phyloP scores from a whole-genome alignment of 495 filamentous ascomycete species.

The Penicillium riverlandense region DNA sequence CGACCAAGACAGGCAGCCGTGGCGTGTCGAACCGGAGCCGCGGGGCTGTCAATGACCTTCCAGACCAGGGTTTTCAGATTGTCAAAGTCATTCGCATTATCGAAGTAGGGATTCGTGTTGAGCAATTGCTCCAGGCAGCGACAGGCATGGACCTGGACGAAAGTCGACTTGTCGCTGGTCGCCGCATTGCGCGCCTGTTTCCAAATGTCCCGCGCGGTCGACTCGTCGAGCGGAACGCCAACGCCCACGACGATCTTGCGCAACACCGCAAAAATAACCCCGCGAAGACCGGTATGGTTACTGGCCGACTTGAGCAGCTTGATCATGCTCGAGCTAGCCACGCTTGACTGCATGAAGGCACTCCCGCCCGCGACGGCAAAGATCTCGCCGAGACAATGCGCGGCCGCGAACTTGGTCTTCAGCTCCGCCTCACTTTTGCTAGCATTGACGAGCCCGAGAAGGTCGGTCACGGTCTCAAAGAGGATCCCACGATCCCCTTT shows the following conservation, averaged over 20 bases:
- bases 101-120: constrained; percentile 68
- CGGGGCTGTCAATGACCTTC: constrained; percentile 77
- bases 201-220: constrained; percentile 82
- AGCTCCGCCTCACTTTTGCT: constrained; percentile 78
- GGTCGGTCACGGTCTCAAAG: constrained; percentile 88
- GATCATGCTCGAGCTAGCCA: constrained; percentile 62
- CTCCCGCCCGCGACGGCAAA: constrained; percentile 89
- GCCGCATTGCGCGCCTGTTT: constrained; percentile 78
- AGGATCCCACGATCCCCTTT: constrained; percentile 88
- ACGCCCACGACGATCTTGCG: constrained; percentile 71
- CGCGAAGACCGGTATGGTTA: constrained; percentile 74
- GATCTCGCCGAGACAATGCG: constrained; percentile 80
- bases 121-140: constrained; percentile 70
- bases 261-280: constrained; percentile 72
- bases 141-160: constrained; percentile 76
- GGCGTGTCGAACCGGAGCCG: constrained; percentile 67
- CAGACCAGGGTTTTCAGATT: constrained; percentile 69
- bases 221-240: constrained; percentile 71
- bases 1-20: constrained; percentile 82
- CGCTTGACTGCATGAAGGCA: constrained; percentile 73
- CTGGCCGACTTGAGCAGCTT: constrained; percentile 75
- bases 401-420: constrained; percentile 75
- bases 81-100: constrained; percentile 88
- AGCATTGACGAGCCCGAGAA: constrained; percentile 65
- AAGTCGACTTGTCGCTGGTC: constrained; percentile 69